Evolutionary conservation across 1,284 basidiomycete genomes (phyloP), one percentile per base, ranked within the genome.

Genomic region (Cutaneotrichosporon cyanovorans): DNA sequence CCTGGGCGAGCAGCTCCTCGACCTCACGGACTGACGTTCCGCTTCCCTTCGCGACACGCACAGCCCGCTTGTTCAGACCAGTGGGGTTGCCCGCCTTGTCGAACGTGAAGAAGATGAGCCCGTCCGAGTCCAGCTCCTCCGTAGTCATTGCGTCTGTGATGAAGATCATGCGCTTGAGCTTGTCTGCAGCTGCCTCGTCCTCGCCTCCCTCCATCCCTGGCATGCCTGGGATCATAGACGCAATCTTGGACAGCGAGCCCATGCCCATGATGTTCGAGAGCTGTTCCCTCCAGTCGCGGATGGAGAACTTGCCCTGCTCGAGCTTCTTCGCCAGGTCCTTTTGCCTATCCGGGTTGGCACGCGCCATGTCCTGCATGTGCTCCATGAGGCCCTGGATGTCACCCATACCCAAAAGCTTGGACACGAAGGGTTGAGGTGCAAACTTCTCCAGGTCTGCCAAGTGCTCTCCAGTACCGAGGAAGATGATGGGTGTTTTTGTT

Each of bases 281-380:
- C 72, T 99, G 93, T 72, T 98, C 95, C 66, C 88, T 79, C 89
- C 95, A 95, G 69, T 98, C 95, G 37, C 92, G 82, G 55, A 98
- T 91, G 60, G 86, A 90, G 51, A 98, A 83, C 63, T 92, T 91
- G 37, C 95, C 95, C 73, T 96, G 87, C 61, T 93, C 89, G 22
- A 98, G 80, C 74, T 96, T 96, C 80, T 97, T 95, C 20, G 88
- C 87, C 82, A 98, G 89, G 67, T 95, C 89, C 68, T 96, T 93
- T 70, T 97, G 93, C 65, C 92, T 85, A 68, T 97, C 90, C 0
- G 91, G 90, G 62, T 93, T 93, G 59, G 86, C 85, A 30, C 83
- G 80, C 4, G 89, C 89, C 45, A 95, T 78, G 67, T 93, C 92
- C 68, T 95, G 90, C 85, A 95, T 92, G 63, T 92, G 88, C 69